Percentiles rank a stretch among this genome's conserved stretches.
phyloP scores from a whole-genome alignment of 2,329 filamentous ascomycete species.

The Thelonectria olida region DNA sequence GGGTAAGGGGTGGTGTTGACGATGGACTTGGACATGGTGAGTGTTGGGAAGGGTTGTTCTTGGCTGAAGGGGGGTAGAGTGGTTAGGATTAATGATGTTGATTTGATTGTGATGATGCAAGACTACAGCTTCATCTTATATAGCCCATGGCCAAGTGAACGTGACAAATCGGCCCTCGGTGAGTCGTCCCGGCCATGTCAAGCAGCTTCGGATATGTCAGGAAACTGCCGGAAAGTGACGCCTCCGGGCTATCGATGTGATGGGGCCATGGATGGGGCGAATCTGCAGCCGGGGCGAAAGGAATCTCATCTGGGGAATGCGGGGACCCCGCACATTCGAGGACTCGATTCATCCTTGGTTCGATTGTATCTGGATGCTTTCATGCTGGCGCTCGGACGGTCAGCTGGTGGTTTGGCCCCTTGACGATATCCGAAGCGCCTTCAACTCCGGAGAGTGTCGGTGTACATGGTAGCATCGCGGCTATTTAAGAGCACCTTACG shows the following conservation, averaged over 20 bases:
- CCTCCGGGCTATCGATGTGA: neutral
- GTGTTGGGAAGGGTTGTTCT: neutral
- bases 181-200: neutral
- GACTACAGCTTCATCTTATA: neutral
- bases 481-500: neutral
- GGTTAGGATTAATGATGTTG: neutral
- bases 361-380: neutral
- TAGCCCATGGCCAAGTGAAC: neutral
- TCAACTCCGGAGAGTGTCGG: neutral
- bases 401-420: neutral
- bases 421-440: neutral
- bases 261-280: neutral
- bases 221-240: slow-evolving; percentile 19
- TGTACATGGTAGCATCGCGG: neutral
- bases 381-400: neutral
- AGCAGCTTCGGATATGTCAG: slow-evolving; percentile 14
- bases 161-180: neutral
- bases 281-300: neutral
- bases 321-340: slow-evolving; percentile 5
- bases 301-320: slow-evolving; percentile 7
- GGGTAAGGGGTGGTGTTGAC: slow-evolving; percentile 45
- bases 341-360: neutral
- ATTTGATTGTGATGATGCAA: no score
- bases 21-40: slow-evolving; percentile 34
- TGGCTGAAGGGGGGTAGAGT: neutral